Evolutionary conservation across 805 yeast species (phyloP), one percentile per base, ranked within the genome.

Genomic region (Aciculoconidium aculeatum): DNA sequence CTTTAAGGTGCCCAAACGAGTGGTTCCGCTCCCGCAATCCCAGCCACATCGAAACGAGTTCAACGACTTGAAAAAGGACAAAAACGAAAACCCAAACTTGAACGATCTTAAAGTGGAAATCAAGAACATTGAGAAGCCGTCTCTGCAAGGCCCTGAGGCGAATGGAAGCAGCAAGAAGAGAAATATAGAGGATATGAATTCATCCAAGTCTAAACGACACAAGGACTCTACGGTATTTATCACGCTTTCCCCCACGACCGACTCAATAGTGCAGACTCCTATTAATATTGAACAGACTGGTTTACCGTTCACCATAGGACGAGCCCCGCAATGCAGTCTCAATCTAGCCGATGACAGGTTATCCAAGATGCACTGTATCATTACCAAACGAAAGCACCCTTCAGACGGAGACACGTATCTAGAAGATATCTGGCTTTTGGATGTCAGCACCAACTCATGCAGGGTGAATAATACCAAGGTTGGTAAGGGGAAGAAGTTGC

Each of bases 301-400:
- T 11, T 76, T 73, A 26, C 75, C 77, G 6, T 79, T 76, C 49
- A 67, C 77, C 32, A 69, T 90, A 31, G 97, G 98, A 1, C 63
- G 97, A 19, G 70, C 72, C 13, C 72, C 67, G 12, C 72, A 67
- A 3, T 72, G 83, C 36, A 77, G 82, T 47, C 67, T 73, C 18
- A 63, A 62, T 23, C 71, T 84, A 11, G 61, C 70, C 17, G 96
- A 88, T 41, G 80, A 70, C 42, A 58, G 96, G 25, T 70, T 90
- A 44, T 88, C 96, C 2, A 83, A 86, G 40, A 65, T 79, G 1
- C 97, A 92, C 54, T 87, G 96, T 52, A 58, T 77, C 17, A 61
- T 90, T 9, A 44, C 66, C 31, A 75, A 75, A 44, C 70, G 75
- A 35, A 63, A 86, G 34, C 85, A 80, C 46, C 77, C 77, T 0